phyloP scores from a whole-genome alignment of 2,329 filamentous ascomycete genomes.

The Claviceps sp. region DNA sequence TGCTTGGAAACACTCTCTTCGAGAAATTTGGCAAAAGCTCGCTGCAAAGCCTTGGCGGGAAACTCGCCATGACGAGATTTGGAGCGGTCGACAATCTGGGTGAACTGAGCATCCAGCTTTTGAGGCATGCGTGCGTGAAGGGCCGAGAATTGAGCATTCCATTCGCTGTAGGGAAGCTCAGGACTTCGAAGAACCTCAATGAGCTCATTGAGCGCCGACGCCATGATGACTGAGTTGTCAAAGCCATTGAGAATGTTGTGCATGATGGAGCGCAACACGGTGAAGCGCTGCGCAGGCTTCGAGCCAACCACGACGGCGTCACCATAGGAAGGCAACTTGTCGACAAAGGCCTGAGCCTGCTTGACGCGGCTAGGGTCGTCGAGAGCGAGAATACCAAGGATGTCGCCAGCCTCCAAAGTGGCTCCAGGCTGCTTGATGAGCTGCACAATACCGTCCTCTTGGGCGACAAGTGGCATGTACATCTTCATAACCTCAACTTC shows the following conservation, averaged over 20 bases:
- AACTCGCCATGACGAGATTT: slow-evolving; percentile 72
- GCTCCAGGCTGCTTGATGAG: slow-evolving; percentile 98
- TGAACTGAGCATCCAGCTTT: slow-evolving; percentile 73
- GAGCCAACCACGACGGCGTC: slow-evolving; percentile 75
- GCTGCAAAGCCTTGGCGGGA: slow-evolving; percentile 74
- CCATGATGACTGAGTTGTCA: slow-evolving; percentile 97
- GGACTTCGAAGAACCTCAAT: slow-evolving; percentile 81
- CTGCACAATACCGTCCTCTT: slow-evolving; percentile 92
- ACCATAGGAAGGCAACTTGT: slow-evolving; percentile 77
- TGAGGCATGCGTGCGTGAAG: slow-evolving; percentile 96
- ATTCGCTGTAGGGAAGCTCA: slow-evolving; percentile 91
- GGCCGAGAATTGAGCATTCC: slow-evolving; percentile 89
- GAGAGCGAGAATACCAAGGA: slow-evolving; percentile 89
- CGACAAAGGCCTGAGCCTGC: slow-evolving; percentile 87
- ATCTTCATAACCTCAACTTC: slow-evolving; percentile 99
- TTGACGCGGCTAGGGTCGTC: slow-evolving; percentile 95
- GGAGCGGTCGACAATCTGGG: slow-evolving; percentile 74
- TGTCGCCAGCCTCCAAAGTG: slow-evolving; percentile 95
- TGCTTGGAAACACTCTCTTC: slow-evolving; percentile 66
- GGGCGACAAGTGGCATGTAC: slow-evolving; percentile 96
- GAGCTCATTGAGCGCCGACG: slow-evolving; percentile 68
- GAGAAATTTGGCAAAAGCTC: slow-evolving; percentile 76
- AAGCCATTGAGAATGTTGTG: slow-evolving; percentile 83
- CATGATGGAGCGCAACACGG: slow-evolving; percentile 62
- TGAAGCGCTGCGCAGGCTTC: slow-evolving; percentile 84